phyloP scores from a whole-genome alignment of 2,329 filamentous ascomycete species.

The Colletotrichum chlorophyti region DNA sequence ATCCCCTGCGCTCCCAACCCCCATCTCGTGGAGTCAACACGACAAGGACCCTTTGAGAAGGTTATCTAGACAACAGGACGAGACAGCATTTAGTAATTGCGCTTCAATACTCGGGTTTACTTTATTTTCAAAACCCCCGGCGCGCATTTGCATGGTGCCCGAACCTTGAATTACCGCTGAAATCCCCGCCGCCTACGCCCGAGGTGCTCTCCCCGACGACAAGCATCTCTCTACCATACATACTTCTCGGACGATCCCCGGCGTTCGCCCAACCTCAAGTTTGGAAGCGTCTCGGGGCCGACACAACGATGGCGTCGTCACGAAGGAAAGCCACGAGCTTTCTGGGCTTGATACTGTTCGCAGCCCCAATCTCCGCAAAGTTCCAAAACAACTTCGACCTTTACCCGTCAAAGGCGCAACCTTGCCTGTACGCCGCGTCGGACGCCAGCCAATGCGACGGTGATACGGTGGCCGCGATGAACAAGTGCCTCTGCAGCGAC shows the following conservation, averaged over 20 bases:
- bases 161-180: too few species aligned
- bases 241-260: too few species aligned
- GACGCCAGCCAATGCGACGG: slow-evolving; percentile 48
- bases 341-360: slow-evolving; percentile 35
- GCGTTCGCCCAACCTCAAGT: background rate
- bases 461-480: slow-evolving; percentile 46
- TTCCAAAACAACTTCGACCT: slow-evolving; percentile 48
- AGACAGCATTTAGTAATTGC: too few species aligned
- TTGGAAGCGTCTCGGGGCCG: background rate
- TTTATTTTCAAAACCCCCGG: too few species aligned
- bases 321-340: slow-evolving; percentile 5
- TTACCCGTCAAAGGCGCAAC: slow-evolving; percentile 49
- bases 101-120: too few species aligned
- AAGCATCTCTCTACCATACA: too few species aligned
- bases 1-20: background rate
- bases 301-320: slow-evolving; percentile 13
- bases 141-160: too few species aligned
- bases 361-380: slow-evolving; percentile 31
- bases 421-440: slow-evolving; percentile 51
- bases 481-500: slow-evolving; percentile 58
- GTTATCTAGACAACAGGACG: too few species aligned
- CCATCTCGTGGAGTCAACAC: background rate
- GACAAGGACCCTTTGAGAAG: background rate
- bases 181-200: too few species aligned
- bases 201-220: too few species aligned